These are phyloP conservation scores for Gnomoniopsis smithogilvyi DNA, from an alignment of 2,329 filamentous ascomycete species.

Conservation along the genomic window DNA sequence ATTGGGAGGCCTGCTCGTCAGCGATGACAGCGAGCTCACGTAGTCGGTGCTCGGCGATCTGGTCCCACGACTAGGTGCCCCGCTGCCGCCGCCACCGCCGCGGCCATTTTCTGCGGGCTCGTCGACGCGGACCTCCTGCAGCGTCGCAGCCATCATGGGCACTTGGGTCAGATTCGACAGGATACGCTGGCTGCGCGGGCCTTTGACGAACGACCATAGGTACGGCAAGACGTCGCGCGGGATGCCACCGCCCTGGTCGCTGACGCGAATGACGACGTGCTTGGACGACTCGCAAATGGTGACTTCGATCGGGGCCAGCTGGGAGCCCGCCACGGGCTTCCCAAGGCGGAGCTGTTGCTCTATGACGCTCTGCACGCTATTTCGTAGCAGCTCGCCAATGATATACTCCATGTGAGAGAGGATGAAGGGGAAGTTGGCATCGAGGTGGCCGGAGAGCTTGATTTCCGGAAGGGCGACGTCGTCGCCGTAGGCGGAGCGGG, in stretches of 20 bases:
- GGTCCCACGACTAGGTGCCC: background rate
- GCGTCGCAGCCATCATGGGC: slow-evolving; percentile 86
- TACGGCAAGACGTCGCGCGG: slow-evolving; percentile 80
- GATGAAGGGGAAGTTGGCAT: slow-evolving; percentile 94
- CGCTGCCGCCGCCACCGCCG: background rate
- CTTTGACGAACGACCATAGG: slow-evolving; percentile 96
- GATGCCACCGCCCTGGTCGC: slow-evolving; percentile 91
- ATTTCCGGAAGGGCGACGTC: slow-evolving; percentile 75
- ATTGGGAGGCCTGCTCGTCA: slow-evolving; percentile 82
- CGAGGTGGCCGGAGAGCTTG: slow-evolving; percentile 76
- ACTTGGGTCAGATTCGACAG: slow-evolving; percentile 85
- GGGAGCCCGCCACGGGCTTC: slow-evolving; percentile 16
- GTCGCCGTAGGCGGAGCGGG: slow-evolving; percentile 70
- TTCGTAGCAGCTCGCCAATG: slow-evolving; percentile 88
- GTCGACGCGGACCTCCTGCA: slow-evolving; percentile 73
- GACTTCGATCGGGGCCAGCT: slow-evolving; percentile 85
- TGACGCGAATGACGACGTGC: slow-evolving; percentile 94
- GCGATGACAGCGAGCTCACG: slow-evolving; percentile 69
- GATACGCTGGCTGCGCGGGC: slow-evolving; percentile 71
- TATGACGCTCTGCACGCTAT: slow-evolving; percentile 89
- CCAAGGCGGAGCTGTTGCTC: slow-evolving; percentile 58
- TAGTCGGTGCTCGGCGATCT: slow-evolving; percentile 27
- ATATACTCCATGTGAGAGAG: slow-evolving; percentile 96
- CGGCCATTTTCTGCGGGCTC: slow-evolving; percentile 21
- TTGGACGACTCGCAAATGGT: slow-evolving; percentile 91